Base-by-base conservation (phyloP, 345 rosid genomes). In the Nasturtium officinale region DNA sequence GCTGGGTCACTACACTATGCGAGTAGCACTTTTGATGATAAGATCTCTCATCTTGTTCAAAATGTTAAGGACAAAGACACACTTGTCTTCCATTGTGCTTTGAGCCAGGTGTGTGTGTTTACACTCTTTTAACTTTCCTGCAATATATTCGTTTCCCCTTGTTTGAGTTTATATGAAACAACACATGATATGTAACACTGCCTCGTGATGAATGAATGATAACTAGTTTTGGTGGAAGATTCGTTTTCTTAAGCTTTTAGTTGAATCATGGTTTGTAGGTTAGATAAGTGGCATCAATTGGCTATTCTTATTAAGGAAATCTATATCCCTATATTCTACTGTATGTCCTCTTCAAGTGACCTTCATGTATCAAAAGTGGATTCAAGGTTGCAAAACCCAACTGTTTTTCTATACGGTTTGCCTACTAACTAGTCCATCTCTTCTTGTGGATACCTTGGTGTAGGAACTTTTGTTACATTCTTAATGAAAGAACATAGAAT, bases 81-180 rank as follows among this genome's bases (percentile, higher is more conserved):
- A 58, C 89, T 94, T 65, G 96, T 94, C 66, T 94, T 94, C 76
- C 97, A 94, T 61, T 94, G 98, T 77, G 96, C 98, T 77, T 67
- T 94, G 65, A 94, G 98, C 87, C 96, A 94, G 97, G 97, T 94
- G 54, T 57, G 64, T 25, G 33, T 63, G n/a, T 42, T 28, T 28
- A 4, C 64, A 29, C 26, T 6, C 17, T 56, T 25, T 61, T 26
- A 48, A 18, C 25, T 20, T 28, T 11, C 17, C 40, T 23, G 21
- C 33, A n/a, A 1, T 54, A 35, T 65, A 50, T 10, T 57, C 0
- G 13, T 52, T 72, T 62, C 37, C 16, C 12, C 18, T 53, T 32
- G 51, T 45, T 55, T 20, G 58, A 13, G 9, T 54, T 64, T n/a
- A 42, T 30, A n/a, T 73, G 35, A 63, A 16, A n/a, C 0, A 73